phyloP scores from a whole-genome alignment of 2,329 filamentous ascomycete species.

The Aspergillus carbonarius region DNA sequence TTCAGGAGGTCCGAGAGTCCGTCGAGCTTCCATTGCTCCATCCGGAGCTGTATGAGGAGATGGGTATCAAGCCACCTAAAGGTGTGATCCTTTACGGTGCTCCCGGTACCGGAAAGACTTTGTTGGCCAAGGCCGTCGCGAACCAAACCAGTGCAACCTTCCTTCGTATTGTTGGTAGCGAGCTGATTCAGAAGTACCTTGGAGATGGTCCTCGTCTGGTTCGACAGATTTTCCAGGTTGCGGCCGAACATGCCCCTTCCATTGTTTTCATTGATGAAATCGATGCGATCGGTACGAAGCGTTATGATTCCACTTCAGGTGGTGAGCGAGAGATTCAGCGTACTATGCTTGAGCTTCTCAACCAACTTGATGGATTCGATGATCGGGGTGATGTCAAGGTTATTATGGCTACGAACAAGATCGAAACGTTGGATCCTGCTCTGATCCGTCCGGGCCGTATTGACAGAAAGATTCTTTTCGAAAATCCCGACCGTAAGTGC shows the following conservation, averaged over 20 bases:
- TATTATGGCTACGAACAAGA: constrained; percentile 99
- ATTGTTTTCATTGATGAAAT: constrained; percentile 99
- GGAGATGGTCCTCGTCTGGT: constrained; percentile 94
- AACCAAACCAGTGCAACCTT: constrained; percentile 99
- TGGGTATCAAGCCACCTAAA: constrained; percentile 99
- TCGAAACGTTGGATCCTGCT: constrained; percentile 93
- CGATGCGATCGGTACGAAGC: constrained; percentile 97
- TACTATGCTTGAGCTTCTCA: constrained; percentile 97
- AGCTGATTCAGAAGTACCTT: constrained; percentile 97
- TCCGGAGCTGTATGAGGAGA: constrained; percentile 97
- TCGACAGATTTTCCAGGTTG: constrained; percentile 86
- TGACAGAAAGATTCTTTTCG: constrained; percentile 89
- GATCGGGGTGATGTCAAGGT: constrained; percentile 99
- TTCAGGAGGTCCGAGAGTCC: constrained; percentile 96
- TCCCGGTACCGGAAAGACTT: constrained; percentile 93
- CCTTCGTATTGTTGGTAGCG: constrained; percentile 92
- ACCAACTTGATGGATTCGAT: constrained; percentile 98
- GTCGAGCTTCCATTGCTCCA: constrained; percentile 93
- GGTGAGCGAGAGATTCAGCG: constrained; percentile 97
- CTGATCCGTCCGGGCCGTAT: constrained; percentile 96
- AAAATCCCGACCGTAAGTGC: constrained; percentile 66
- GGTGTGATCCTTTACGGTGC: constrained; percentile 98
- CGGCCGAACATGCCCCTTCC: constrained; percentile 90
- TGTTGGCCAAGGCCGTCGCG: constrained; percentile 93
- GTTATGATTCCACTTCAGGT: constrained; percentile 95